Evolutionary conservation across 202 grass and related monocot species (phyloP).

Genomic region (Brachypodium distachyon): DNA sequence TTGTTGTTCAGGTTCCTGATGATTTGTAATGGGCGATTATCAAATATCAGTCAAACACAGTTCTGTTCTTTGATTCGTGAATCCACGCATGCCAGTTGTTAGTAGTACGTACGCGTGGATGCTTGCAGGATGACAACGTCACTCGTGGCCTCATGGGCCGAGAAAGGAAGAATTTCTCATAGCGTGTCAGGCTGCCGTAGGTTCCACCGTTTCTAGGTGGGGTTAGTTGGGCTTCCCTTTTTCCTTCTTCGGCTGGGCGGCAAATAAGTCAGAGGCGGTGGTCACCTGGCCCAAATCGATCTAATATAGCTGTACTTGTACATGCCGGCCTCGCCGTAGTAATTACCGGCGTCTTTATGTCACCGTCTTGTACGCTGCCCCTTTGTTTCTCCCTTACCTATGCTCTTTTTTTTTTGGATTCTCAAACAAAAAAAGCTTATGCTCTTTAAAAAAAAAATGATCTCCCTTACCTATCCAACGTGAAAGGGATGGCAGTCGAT

Average conservation of each 20-base stretch:
- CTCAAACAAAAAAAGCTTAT: too few species aligned
- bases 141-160: background rate
- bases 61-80: background rate
- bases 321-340: background rate
- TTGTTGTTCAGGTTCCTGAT: too few species aligned
- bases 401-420: too few species aligned
- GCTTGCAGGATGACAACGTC: background rate
- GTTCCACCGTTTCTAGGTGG: background rate
- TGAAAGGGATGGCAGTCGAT: too few species aligned
- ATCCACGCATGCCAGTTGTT: too few species aligned
- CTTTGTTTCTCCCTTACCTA: background rate
- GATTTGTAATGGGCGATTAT: too few species aligned
- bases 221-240: background rate
- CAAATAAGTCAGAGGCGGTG: background rate
- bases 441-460: too few species aligned
- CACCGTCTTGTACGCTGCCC: too few species aligned
- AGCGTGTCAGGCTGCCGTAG: background rate
- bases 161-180: background rate
- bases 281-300: background rate
- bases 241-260: background rate
- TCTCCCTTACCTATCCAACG: too few species aligned
- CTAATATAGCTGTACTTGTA: too few species aligned
- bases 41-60: background rate
- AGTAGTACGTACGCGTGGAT: background rate
- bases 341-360: background rate